Evolutionary conservation across 176 grass and related monocot genomes (phyloP).

Genomic region (Carex kokanica): DNA sequence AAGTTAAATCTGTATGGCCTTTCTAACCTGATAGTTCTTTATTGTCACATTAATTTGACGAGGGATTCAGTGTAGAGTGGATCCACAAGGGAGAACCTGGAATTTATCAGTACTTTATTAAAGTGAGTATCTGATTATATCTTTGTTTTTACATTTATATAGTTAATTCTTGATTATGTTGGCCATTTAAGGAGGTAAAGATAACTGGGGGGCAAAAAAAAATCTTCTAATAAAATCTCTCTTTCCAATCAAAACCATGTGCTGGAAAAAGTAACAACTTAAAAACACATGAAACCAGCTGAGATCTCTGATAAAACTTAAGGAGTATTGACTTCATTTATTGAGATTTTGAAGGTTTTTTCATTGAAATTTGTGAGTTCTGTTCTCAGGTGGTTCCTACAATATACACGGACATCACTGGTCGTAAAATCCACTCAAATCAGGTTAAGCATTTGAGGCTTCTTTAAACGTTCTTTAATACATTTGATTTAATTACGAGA

Average conservation of each 20-base stretch:
- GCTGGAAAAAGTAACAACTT: not conserved
- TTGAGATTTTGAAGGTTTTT: not conserved
- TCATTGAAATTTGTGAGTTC: not conserved
- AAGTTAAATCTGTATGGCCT: not conserved
- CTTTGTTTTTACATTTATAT: conserved; percentile 18
- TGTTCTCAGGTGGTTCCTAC: conserved; percentile 91
- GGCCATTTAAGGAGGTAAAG: not conserved
- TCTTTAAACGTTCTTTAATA: conserved; percentile 27
- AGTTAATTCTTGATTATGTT: not conserved
- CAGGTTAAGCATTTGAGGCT: conserved; percentile 48
- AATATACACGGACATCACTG: conserved; percentile 93
- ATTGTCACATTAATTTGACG: conserved; percentile 20
- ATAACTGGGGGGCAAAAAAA: not conserved
- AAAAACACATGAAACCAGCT: not conserved
- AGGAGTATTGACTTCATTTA: not conserved
- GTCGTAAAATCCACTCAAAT: conserved; percentile 91
- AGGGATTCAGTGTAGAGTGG: conserved; percentile 78
- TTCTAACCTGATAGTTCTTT: conserved; percentile 34
- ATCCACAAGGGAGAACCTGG: conserved; percentile 70
- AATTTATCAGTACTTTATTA: conserved; percentile 99
- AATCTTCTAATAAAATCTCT: not conserved
- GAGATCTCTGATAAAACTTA: not conserved
- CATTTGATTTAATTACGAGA: conserved; percentile 1
- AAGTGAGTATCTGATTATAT: conserved; percentile 46
- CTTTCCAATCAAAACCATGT: not conserved